A percentile compares a stretch with the other conserved stretches of the same genome.
phyloP scores from a whole-genome alignment of 805 yeast genomes.

The Candida ulmi region DNA sequence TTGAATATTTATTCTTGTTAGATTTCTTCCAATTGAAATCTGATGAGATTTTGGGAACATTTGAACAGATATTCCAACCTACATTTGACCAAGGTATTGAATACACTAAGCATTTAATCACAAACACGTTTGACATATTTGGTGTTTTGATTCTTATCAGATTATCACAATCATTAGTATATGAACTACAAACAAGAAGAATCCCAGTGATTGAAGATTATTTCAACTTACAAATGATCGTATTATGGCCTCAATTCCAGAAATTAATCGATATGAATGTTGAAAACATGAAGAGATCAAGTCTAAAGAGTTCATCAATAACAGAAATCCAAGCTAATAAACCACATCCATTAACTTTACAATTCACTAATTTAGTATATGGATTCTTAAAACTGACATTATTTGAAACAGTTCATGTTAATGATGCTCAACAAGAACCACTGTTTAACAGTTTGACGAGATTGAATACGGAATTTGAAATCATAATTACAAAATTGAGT shows the following conservation, averaged over 20 bases:
- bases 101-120: constrained; percentile 37
- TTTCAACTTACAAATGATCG: constrained; percentile 55
- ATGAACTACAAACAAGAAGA: constrained; percentile 60
- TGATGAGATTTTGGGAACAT: constrained; percentile 38
- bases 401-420: constrained; percentile 20
- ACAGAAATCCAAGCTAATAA: constrained; percentile 26
- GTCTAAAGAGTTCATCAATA: constrained; percentile 28
- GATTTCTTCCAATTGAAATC: constrained; percentile 55
- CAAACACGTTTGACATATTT: constrained; percentile 58
- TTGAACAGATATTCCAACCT: constrained; percentile 46
- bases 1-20: constrained; percentile 66
- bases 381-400: constrained; percentile 59
- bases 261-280: constrained; percentile 72
- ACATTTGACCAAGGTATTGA: constrained; percentile 44
- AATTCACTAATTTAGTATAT: constrained; percentile 65
- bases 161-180: constrained; percentile 57
- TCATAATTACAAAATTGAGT: constrained; percentile 61
- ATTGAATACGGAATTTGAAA: constrained; percentile 75
- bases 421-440: constrained; percentile 51
- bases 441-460: constrained; percentile 62
- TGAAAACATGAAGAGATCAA: constrained; percentile 49
- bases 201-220: constrained; percentile 71
- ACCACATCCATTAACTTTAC: constrained; percentile 70
- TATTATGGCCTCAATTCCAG: constrained; percentile 86
- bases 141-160: constrained; percentile 76